A percentile compares a stretch with the other conserved stretches of the same genome.
These are phyloP conservation scores for Coniferiporia sulphurascens DNA, from an alignment of 1,284 basidiomycete genomes.

Conservation along the genomic window DNA sequence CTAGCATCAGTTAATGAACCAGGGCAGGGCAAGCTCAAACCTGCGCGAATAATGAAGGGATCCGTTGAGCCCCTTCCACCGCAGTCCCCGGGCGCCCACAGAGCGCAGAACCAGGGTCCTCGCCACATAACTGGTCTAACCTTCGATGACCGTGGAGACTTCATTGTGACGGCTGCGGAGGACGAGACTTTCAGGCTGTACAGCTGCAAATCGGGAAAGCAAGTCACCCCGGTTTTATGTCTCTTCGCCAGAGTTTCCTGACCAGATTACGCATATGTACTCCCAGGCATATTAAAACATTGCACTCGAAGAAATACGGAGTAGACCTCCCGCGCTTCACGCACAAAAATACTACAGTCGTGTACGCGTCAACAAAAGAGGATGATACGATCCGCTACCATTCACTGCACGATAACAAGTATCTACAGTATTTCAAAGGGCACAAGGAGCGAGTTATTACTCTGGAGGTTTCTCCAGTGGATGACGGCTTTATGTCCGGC, in stretches of 20 bases:
- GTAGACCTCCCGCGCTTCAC: slow-evolving; percentile 93
- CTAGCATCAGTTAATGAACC: neutral
- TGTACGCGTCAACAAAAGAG: slow-evolving; percentile 94
- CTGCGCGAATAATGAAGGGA: slow-evolving; percentile 83
- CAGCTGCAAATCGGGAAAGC: slow-evolving; percentile 87
- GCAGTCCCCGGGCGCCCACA: slow-evolving; percentile 40
- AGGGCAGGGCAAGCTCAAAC: slow-evolving; percentile 67
- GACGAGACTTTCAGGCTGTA: slow-evolving; percentile 93
- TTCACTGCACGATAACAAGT: slow-evolving; percentile 93
- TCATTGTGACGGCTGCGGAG: slow-evolving; percentile 83
- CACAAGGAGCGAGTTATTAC: slow-evolving; percentile 89
- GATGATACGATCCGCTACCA: slow-evolving; percentile 95
- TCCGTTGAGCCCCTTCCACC: slow-evolving; percentile 61
- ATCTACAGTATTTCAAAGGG: slow-evolving; percentile 92
- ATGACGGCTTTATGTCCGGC: slow-evolving; percentile 94
- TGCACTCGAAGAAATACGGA: slow-evolving; percentile 96
- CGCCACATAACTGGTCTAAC: slow-evolving; percentile 82
- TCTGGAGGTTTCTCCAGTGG: slow-evolving; percentile 86
- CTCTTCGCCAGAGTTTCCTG: slow-evolving; percentile 17
- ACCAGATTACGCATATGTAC: slow-evolving; percentile 16
- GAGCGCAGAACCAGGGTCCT: slow-evolving; percentile 40
- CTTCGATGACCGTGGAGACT: slow-evolving; percentile 90
- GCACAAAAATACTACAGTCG: slow-evolving; percentile 79
- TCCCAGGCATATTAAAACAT: slow-evolving; percentile 64
- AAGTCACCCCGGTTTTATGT: slow-evolving; percentile 42